phyloP scores from a whole-genome alignment of 2,329 filamentous ascomycete genomes.

The Calonectria honghensis region DNA sequence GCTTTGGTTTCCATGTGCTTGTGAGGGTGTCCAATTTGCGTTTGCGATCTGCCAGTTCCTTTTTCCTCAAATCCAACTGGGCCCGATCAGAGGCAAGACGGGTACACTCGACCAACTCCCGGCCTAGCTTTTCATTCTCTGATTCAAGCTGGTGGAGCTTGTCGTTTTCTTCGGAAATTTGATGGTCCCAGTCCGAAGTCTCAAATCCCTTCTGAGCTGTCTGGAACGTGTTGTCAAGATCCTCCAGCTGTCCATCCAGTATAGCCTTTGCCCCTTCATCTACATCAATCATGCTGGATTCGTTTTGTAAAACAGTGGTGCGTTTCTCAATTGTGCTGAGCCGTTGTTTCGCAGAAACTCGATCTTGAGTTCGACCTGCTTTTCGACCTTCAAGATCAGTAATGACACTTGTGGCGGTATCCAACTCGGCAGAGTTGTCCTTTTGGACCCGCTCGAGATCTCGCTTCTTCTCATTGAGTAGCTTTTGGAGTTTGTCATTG shows the following conservation, averaged over 20 bases:
- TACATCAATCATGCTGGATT: conserved; percentile 82
- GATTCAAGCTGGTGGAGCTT: conserved; percentile 82
- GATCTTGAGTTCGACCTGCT: conserved; percentile 83
- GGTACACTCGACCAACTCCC: conserved; percentile 90
- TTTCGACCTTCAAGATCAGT: conserved; percentile 85
- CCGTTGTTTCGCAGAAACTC: conserved; percentile 82
- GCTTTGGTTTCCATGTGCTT: conserved; percentile 82
- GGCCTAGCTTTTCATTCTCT: conserved; percentile 81
- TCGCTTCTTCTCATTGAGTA: conserved; percentile 85
- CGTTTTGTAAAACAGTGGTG: conserved; percentile 78
- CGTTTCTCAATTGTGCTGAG: conserved; percentile 85
- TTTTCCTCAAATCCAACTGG: conserved; percentile 87
- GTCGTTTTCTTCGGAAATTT: conserved; percentile 79
- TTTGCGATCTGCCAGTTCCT: conserved; percentile 84
- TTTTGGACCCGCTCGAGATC: conserved; percentile 84
- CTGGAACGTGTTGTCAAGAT: conserved; percentile 78
- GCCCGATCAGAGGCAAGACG: conserved; percentile 88
- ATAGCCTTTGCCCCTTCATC: conserved; percentile 90
- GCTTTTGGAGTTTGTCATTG: conserved; percentile 83
- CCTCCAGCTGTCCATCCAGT: conserved; percentile 83
- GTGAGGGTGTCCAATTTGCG: conserved; percentile 85
- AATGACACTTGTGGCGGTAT: conserved; percentile 82
- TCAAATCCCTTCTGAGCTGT: conserved; percentile 79
- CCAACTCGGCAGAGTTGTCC: conserved; percentile 83
- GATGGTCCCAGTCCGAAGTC: conserved; percentile 80